Evolutionary conservation across 1,284 basidiomycete species (phyloP), one percentile per base, ranked within the genome.

Genomic region (Pterula multifida): DNA sequence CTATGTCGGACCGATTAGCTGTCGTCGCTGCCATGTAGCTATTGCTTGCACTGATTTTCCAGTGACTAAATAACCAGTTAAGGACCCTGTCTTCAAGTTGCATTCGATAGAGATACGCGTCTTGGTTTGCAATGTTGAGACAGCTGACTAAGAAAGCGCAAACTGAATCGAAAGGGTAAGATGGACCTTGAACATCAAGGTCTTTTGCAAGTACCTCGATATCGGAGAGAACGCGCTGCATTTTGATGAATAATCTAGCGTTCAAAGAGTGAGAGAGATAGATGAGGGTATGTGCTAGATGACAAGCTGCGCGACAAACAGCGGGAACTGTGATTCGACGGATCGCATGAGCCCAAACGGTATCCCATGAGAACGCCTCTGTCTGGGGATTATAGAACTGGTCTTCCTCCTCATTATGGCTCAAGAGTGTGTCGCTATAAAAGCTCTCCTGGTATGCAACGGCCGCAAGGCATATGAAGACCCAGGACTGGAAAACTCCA

Each of bases 151-250:
- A 70, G 61, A 97, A 87, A 47, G 72, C 68, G 67, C 91, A 94
- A 22, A 93, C 86, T 0, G 92, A 80, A 58, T 98, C 94, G 57
- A 76, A 85, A 0, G 90, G 87, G 55, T 78, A 81, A 1, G 80
- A 68, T 1, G 93, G 92, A 0, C 91, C 91, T 64, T 95, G 91
- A 13, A 94, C 75, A 56, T 90, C 84, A 50, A 97, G 68, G 56
- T 91, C 86, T 55, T 81, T 82, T 1, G 82, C 73, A 46, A 96
- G 67, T 0, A 71, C 68, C 60, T 91, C 86, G 45, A 96, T 77
- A 59, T 91, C 88, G 1, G 68, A 60, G 11, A 85, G 66, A 32
- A 85, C 65, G 2, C 72, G 72, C 11, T 79, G 75, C 9, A 71
- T 63, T 1, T 78, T 71, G 26, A 94, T 66, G 21, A 71, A 63